A percentile compares a stretch with the other conserved stretches of the same genome.
phyloP scores from a whole-genome alignment of 805 yeast species.

The Wickerhamomyces canadensis region DNA sequence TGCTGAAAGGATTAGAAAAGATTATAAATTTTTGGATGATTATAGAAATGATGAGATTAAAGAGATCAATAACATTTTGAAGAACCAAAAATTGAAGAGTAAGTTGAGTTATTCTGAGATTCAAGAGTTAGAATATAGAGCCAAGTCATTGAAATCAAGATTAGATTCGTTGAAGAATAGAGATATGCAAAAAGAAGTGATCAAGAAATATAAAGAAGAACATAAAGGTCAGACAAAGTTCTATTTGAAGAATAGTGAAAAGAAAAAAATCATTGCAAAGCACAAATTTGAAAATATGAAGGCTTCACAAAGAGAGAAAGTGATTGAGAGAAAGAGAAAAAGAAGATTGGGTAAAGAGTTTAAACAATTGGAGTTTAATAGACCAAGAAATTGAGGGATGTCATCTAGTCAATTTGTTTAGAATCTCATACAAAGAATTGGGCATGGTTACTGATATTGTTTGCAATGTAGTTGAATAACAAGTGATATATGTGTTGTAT shows the following conservation, averaged over 20 bases:
- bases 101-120: conserved; percentile 39
- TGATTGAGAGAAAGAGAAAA: conserved; percentile 83
- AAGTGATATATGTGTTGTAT: neutral
- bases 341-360: conserved; percentile 79
- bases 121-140: conserved; percentile 45
- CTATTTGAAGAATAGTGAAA: conserved; percentile 64
- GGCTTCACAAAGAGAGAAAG: conserved; percentile 68
- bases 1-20: conserved; percentile 55
- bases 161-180: conserved; percentile 64
- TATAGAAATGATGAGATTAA: conserved; percentile 72
- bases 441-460: too few relatives aligned
- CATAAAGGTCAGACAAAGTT: conserved; percentile 46
- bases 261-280: conserved; percentile 67
- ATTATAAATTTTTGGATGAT: conserved; percentile 81
- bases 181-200: conserved; percentile 68
- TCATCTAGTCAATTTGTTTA: too few relatives aligned
- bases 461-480: too few relatives aligned
- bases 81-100: conserved; percentile 42
- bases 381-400: conserved; percentile 19
- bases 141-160: conserved; percentile 63
- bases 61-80: conserved; percentile 50
- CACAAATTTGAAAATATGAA: conserved; percentile 75
- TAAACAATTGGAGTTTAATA: conserved; percentile 40
- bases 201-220: conserved; percentile 45
- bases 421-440: too few relatives aligned